Conservation (phyloP, 768 basidiomycete species). For the Multifurca ochricompacta region DNA sequence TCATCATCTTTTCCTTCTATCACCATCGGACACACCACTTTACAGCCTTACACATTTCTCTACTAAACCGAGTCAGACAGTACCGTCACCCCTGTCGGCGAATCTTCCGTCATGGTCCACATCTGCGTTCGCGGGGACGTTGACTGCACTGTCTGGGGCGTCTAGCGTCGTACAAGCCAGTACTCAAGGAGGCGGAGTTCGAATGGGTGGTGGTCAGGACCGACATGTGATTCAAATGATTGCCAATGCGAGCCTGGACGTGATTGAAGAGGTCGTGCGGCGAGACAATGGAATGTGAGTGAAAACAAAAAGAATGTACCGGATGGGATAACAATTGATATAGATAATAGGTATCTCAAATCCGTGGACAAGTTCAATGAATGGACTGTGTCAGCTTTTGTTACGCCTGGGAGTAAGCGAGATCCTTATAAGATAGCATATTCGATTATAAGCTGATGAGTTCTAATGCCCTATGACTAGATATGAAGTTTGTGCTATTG, state of each 20-base stretch:
- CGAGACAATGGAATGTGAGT: slow-evolving; percentile 73
- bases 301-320: neutral
- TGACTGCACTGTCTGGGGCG: slow-evolving; percentile 81
- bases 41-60: slow-evolving; percentile 81
- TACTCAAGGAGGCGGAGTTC: slow-evolving; percentile 51
- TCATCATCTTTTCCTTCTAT: slow-evolving; percentile 78
- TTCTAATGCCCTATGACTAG: slow-evolving; percentile 38
- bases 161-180: slow-evolving; percentile 62
- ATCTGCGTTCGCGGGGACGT: slow-evolving; percentile 82
- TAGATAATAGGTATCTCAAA: slow-evolving; percentile 77
- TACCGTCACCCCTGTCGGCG: slow-evolving; percentile 62
- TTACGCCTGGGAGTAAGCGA: slow-evolving; percentile 86
- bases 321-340: slow-evolving; percentile 7
- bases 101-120: slow-evolving; percentile 89
- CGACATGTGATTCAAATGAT: slow-evolving; percentile 98
- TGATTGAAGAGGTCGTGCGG: slow-evolving; percentile 87
- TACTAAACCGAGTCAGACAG: slow-evolving; percentile 55
- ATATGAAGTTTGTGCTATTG: slow-evolving; percentile 89
- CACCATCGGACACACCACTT: slow-evolving; percentile 80
- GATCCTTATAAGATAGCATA: neutral
- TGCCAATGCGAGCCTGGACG: slow-evolving; percentile 92
- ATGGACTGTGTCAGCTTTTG: slow-evolving; percentile 95
- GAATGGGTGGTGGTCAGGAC: slow-evolving; percentile 76
- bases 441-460: slow-evolving; percentile 14
- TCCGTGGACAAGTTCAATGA: slow-evolving; percentile 97